Base-by-base conservation (phyloP, 1,284 basidiomycete species). In the Wallemia ichthyophaga region DNA sequence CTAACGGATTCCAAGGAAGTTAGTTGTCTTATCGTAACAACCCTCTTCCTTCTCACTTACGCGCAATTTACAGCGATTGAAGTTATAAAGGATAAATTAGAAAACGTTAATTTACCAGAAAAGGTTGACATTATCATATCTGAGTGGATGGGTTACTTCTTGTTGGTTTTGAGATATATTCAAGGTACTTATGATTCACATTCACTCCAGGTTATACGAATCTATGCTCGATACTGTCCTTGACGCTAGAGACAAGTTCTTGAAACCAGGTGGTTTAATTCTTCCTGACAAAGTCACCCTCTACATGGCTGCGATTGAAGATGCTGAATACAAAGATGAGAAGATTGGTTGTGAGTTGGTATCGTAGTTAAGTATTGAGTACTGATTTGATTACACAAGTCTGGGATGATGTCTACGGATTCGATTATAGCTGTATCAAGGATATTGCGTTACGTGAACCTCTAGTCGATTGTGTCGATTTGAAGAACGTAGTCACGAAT, bases 321-420 rank as follows among this genome's bases (percentile, higher is more conserved):
- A 99, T 71, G 83, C 92, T 68, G 94, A 98, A 63, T 99, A 99
- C 78, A 98, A 98, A 72, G 91, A 98, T 65, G 92, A 98, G 72
- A 99, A 99, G 73, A 99, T 99, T 69, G 89, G 89, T 71, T 95
- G 88, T 91, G 67, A 67, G 83, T 74, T 1, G 32, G 2, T 9
- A 0, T 19, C 58, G 23, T 13, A 21, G 23, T 58, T 48, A 56
- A 58, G 11, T 21, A 19, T 5, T 23, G 21, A 13, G 2, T 5
- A 9, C 26, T 58, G 56, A 55, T 53, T 2, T 17, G n/a, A 37
- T n/a, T 33, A 28, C 13, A 53, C 2, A 65, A 92, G 88, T 95
- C 76, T 99, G 94, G 94, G 91, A 96, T 69, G 92, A 96, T 66
- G 94, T 99, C 27, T 99, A 98, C 71, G 94, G 94, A 54, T 98